Evolutionary conservation across 2,329 filamentous ascomycete species (phyloP).

Genomic region (Alternaria arbusti): DNA sequence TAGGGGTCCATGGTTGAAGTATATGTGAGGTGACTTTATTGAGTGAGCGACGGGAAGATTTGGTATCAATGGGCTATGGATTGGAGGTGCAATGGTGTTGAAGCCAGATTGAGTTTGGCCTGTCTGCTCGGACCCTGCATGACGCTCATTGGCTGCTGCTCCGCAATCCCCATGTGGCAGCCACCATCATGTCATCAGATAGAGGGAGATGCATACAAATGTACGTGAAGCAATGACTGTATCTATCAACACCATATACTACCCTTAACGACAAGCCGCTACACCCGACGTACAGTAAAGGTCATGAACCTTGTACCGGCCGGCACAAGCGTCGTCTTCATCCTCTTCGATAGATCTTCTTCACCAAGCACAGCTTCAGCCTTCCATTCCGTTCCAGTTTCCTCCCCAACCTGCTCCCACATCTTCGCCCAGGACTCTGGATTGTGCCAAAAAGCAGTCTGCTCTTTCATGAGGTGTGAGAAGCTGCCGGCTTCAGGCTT

Average conservation of each 20-base stretch:
- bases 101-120: conserved; percentile 44
- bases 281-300: conserved; percentile 35
- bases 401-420: conserved; percentile 49
- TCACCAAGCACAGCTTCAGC: conserved; percentile 37
- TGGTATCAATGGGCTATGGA: conserved; percentile 9
- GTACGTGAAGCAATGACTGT: not conserved
- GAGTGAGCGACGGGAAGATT: conserved; percentile 1
- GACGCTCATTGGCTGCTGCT: conserved; percentile 28
- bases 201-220: not conserved
- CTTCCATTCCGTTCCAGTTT: conserved; percentile 47
- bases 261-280: not conserved
- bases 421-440: conserved; percentile 44
- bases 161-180: not conserved
- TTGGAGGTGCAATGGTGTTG: conserved; percentile 24
- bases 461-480: conserved; percentile 19
- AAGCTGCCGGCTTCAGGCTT: conserved; percentile 36
- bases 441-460: conserved; percentile 47
- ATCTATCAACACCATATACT: not conserved
- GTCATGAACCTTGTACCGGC: conserved; percentile 32
- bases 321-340: conserved; percentile 27
- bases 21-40: not conserved
- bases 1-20: conserved; percentile 60
- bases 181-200: not conserved
- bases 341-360: conserved; percentile 28
- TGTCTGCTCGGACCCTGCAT: conserved; percentile 33